A percentile compares a stretch with the other conserved stretches of the same genome.
Evolutionary conservation across 257 asterid species (phyloP).

Genomic region (Fraxinus excelsior): DNA sequence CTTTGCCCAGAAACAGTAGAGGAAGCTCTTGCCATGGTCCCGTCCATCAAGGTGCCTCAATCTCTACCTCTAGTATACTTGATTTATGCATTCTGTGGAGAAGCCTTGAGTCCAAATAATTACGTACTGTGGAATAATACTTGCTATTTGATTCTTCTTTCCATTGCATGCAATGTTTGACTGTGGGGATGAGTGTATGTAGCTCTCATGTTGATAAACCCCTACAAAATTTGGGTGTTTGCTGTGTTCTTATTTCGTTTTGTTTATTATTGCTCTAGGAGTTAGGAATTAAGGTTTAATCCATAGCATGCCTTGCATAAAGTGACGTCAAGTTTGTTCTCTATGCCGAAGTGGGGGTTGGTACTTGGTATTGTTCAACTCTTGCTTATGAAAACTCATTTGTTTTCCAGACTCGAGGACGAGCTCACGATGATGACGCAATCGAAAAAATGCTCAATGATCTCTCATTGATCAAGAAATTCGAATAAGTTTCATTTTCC

Average conservation of each 20-base stretch:
- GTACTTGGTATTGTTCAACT: too few relatives aligned
- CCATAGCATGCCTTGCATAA: too few relatives aligned
- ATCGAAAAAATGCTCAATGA: constrained; percentile 76
- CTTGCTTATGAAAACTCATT: not conserved
- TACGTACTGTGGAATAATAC: not conserved
- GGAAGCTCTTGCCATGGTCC: constrained; percentile 95
- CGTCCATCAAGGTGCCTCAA: constrained; percentile 81
- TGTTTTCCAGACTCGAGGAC: constrained; percentile 61
- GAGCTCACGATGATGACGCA: constrained; percentile 71
- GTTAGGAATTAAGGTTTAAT: too few relatives aligned
- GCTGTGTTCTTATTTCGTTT: not conserved
- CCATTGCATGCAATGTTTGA: too few relatives aligned
- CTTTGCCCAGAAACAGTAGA: constrained; percentile 53
- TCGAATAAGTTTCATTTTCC: constrained; percentile 39
- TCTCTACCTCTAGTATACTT: not conserved
- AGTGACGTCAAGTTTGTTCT: too few relatives aligned
- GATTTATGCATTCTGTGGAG: not conserved
- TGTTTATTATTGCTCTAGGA: too few relatives aligned
- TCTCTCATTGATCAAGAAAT: constrained; percentile 64
- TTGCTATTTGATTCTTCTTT: not conserved
- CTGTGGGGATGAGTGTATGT: too few relatives aligned
- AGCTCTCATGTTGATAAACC: too few relatives aligned
- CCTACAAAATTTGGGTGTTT: not conserved
- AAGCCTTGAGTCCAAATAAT: not conserved
- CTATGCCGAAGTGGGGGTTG: too few relatives aligned